Evolutionary conservation across 352 stramenopile species (phyloP), one percentile per base, ranked within the genome.

Genomic region (Aphanomyces stellatus): DNA sequence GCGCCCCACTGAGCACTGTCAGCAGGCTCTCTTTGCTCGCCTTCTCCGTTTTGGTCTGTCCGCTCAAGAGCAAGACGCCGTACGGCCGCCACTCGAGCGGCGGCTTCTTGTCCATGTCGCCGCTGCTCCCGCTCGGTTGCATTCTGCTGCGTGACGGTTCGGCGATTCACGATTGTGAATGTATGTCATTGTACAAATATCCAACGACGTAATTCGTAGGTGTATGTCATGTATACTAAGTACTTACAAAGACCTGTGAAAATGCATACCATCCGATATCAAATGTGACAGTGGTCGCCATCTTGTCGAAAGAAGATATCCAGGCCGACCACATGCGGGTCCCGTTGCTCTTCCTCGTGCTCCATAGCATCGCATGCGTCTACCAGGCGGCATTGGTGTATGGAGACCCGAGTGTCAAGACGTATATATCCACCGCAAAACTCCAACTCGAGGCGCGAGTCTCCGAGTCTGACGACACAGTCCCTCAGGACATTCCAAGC

Each of bases 1-100:
- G 35, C 7, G 60, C 41, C n/a, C 60, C 60, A 57, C 60, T 67
- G 19, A 67, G 60, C 30, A 67, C 60, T n/a, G 25, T 48, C n/a
- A 57, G 40, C 17, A 67, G 49, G 10, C 33, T 49, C 19, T 67
- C 60, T 8, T 41, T 40, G n/a, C 6, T 33, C 10, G 41, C 34
- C 25, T 67, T 67, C 31, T 67, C 60, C 5, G 33, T 41, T 24
- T 67, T 67, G 5, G 60, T 46, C 28, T 25, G 24, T 6, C 49
- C 49, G 15, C 46, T 60, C 3, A 67, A 27, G 28, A 67, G 49
- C 43, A 67, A 17, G n/a, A 67, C 42, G 3, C 48, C 60, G 17
- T 67, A 67, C 31, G 60, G 60, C n/a, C 60, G 28, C 60, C 60
- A 67, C 37, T 59, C 24, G 24, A 59, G 24, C 31, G 60, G 37